Evolutionary conservation across 768 basidiomycete species (phyloP), one percentile per base, ranked within the genome.

Genomic region (Dacryopinax primogenitus): DNA sequence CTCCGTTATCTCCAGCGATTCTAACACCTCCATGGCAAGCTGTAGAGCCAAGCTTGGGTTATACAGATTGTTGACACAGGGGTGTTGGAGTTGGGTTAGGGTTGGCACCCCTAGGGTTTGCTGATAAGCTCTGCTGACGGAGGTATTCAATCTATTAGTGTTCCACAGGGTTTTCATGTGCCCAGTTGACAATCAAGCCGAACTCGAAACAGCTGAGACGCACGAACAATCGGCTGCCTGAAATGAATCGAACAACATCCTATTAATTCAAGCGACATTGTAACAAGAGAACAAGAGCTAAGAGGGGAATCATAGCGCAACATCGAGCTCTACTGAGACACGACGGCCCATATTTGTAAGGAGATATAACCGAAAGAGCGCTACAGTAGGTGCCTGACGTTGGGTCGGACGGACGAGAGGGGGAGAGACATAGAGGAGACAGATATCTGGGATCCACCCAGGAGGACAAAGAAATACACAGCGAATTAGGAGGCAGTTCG

Each of bases 251-350:
- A 44, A 44, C 41, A 44, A 44, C 41, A 44, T 6, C 41, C 7
- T 44, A 44, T 44, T 44, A 44, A 44, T 44, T 44, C 41, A 44
- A 44, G 41, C 41, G 41, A 23, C 41, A 44, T 23, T 44, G 41
- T 44, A 44, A 44, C 41, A 44, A 44, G 41, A 44, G 18, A 44
- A 44, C 7, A 44, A 23, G 41, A 44, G 41, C 41, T 44, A 44
- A 44, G n/a, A 44, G 41, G 41, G 41, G 41, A 23, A 44, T 44
- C 41, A 44, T 44, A 44, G 41, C 41, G 41, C 41, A 44, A 44
- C 41, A 44, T 44, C 41, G 41, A 18, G 4, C 41, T 18, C 41
- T 44, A 44, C 23, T 23, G 41, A 18, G 41, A 6, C 7, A 44
- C 41, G 41, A 44, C 41, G 3, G 41, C 41, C 41, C 16, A 23